Conservation (phyloP, 75 land plant genomes). For the Pinus tabuliformis region DNA sequence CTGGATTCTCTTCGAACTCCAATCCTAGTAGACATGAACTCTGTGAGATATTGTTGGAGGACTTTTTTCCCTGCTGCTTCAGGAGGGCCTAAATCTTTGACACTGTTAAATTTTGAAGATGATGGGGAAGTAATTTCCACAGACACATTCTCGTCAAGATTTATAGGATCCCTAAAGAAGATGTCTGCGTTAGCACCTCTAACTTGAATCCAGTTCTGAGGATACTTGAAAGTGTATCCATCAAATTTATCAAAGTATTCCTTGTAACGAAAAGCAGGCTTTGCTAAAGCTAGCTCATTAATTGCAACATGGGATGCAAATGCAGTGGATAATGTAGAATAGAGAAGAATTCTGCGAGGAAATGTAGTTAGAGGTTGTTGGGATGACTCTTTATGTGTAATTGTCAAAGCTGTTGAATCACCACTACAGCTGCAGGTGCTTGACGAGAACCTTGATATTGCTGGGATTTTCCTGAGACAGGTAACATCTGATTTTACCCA, state of each 20-base stretch:
- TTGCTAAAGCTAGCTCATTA: slow-evolving; percentile 24
- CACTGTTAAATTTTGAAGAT: slow-evolving; percentile 69
- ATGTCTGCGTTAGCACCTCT: slow-evolving; percentile 92
- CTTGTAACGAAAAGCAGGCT: slow-evolving; percentile 34
- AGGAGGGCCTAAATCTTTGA: slow-evolving; percentile 83
- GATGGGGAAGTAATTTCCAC: slow-evolving; percentile 92
- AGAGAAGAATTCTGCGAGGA: slow-evolving; percentile 35
- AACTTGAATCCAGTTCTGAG: slow-evolving; percentile 83
- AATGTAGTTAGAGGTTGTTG: not conserved
- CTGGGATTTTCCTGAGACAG: slow-evolving; percentile 1
- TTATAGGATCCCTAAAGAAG: slow-evolving; percentile 84
- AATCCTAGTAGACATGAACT: slow-evolving; percentile 95
- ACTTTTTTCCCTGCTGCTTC: slow-evolving; percentile 74
- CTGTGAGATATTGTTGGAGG: slow-evolving; percentile 81
- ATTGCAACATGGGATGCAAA: slow-evolving; percentile 16
- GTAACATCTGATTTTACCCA: slow-evolving; percentile 7
- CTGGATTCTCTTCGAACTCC: slow-evolving; percentile 89
- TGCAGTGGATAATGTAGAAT: slow-evolving; percentile 26
- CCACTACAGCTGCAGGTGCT: not conserved
- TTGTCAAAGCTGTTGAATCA: slow-evolving; percentile 1
- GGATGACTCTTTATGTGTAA: not conserved
- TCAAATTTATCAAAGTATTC: slow-evolving; percentile 78
- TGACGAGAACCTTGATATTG: not conserved
- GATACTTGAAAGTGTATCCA: slow-evolving; percentile 86
- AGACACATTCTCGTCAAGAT: slow-evolving; percentile 88